Evolutionary conservation across 1,284 basidiomycete species (phyloP).

Genomic region (Lentinula novae-zelandiae): DNA sequence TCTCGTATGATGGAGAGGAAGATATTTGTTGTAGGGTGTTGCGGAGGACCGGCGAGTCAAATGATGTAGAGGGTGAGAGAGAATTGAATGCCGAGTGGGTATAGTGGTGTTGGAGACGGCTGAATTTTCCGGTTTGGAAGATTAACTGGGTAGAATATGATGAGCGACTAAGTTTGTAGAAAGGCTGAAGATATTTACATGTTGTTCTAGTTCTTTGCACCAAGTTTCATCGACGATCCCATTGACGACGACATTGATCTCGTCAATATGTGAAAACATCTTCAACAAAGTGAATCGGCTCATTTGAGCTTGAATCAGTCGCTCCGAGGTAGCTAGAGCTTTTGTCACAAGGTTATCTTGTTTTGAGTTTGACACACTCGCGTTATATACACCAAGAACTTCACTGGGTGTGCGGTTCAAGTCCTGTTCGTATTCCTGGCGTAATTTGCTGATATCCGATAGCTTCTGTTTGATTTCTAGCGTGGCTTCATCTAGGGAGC

Average conservation of each 20-base stretch:
- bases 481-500: neutral
- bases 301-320: conserved; percentile 51
- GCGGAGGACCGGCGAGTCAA: conserved; percentile 63
- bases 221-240: conserved; percentile 53
- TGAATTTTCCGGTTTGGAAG: conserved; percentile 66
- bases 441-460: neutral
- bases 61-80: conserved; percentile 35
- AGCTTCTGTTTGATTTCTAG: neutral
- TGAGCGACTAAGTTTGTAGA: neutral
- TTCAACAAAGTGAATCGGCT: conserved; percentile 63
- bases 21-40: conserved; percentile 63
- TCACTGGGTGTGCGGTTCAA: neutral
- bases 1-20: conserved; percentile 42
- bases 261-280: conserved; percentile 67
- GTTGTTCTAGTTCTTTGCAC: conserved; percentile 63
- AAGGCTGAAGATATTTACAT: conserved; percentile 37
- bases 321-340: conserved; percentile 45
- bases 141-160: conserved; percentile 48
- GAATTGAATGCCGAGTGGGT: neutral
- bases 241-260: conserved; percentile 57
- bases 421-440: neutral
- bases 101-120: conserved; percentile 43
- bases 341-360: conserved; percentile 30
- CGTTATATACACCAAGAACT: conserved; percentile 7
- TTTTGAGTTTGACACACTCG: neutral